Evolutionary conservation across 352 stramenopile genomes (phyloP).

Genomic region (Pythium rishiriense): DNA sequence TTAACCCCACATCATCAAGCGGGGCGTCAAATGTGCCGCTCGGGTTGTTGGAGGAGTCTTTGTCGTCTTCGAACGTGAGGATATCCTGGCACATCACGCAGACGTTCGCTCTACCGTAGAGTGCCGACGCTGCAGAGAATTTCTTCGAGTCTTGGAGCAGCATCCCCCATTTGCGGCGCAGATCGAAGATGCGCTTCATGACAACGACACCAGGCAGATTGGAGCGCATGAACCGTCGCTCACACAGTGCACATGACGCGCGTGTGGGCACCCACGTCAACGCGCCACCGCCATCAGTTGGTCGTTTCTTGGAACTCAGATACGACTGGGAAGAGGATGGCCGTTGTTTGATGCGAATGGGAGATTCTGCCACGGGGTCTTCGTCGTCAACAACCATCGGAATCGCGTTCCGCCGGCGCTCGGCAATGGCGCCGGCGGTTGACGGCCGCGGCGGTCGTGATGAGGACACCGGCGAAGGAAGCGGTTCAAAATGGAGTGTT

Average conservation of each 20-base stretch:
- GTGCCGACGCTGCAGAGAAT: constrained; percentile 28
- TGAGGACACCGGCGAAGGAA: constrained; percentile 10
- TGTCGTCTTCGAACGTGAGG: constrained; percentile 30
- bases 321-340: constrained; percentile 28
- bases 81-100: constrained; percentile 35
- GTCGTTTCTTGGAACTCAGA: not conserved
- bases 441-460: constrained; percentile 8
- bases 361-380: not conserved
- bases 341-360: not conserved
- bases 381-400: constrained; percentile 24
- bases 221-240: constrained; percentile 21
- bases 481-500: constrained; percentile 25
- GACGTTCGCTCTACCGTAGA: constrained; percentile 29
- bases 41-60: not conserved
- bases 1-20: constrained; percentile 26
- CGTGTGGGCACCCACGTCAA: constrained; percentile 30
- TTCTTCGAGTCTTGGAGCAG: constrained; percentile 35
- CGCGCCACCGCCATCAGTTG: not conserved
- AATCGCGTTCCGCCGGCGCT: constrained; percentile 21
- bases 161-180: constrained; percentile 34
- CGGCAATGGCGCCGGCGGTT: constrained; percentile 2
- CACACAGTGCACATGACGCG: constrained; percentile 29
- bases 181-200: constrained; percentile 35
- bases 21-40: not conserved
- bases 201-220: constrained; percentile 31